These are phyloP conservation scores for Corymbia calophylla DNA, from an alignment of 441 rosid genomes.

Conservation along the genomic window DNA sequence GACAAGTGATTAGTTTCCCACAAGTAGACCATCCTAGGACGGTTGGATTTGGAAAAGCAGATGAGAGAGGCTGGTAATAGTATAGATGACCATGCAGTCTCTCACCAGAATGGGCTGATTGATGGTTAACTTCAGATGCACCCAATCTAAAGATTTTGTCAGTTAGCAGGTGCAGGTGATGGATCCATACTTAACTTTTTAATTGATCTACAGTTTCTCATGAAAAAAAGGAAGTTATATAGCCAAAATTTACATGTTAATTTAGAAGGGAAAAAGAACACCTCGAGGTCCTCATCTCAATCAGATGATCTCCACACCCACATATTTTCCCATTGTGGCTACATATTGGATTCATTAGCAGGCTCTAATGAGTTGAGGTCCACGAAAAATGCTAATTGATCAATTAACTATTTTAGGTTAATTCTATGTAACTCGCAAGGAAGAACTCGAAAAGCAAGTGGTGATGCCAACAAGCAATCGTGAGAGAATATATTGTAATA, in stretches of 20 bases:
- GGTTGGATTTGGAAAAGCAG: not conserved
- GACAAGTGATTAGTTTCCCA: not conserved
- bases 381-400: not conserved
- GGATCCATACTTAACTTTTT: not conserved
- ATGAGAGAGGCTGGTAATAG: not conserved
- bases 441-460: too few species aligned
- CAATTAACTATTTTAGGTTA: not conserved
- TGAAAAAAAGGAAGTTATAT: not conserved
- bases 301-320: not conserved
- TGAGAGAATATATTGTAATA: too few species aligned
- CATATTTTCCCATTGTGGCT: not conserved
- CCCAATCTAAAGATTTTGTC: not conserved
- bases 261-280: not conserved
- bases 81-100: not conserved
- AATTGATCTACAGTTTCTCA: not conserved
- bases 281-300: not conserved
- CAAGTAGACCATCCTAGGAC: not conserved
- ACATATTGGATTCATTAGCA: not conserved
- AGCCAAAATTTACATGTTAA: not conserved
- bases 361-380: not conserved
- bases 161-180: not conserved
- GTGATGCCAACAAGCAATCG: too few species aligned
- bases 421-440: not conserved
- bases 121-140: not conserved
- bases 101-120: not conserved